These are phyloP conservation scores for Endotrypanum monterogeii DNA, from an alignment of 208 protist genomes.

Conservation along the genomic window DNA sequence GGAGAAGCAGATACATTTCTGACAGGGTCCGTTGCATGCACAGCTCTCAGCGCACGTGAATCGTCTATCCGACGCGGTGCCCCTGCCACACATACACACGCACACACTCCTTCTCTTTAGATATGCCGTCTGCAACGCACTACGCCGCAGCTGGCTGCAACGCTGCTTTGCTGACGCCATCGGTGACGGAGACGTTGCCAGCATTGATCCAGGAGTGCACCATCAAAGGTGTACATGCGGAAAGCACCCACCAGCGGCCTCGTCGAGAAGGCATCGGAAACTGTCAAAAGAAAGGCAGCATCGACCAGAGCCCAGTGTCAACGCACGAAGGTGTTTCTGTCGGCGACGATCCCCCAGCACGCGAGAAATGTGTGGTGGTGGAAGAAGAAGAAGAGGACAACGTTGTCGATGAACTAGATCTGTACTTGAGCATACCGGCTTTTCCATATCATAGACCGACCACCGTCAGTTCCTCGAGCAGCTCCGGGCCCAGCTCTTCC, in stretches of 20 bases:
- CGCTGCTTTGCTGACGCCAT: not conserved
- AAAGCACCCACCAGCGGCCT: not conserved
- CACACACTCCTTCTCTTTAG: not conserved
- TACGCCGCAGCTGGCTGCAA: not conserved
- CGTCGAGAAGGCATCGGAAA: not conserved
- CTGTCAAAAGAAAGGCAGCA: not conserved
- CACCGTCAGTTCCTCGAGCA: not conserved
- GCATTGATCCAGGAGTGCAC: not conserved
- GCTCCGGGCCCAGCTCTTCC: not conserved
- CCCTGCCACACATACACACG: not conserved
- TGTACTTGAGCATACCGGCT: conserved; percentile 5
- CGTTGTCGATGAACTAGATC: conserved; percentile 14
- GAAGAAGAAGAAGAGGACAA: conserved; percentile 1
- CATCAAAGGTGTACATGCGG: not conserved
- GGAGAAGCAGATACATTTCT: too few relatives aligned
- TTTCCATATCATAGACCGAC: conserved; percentile 4
- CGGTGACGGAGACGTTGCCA: not conserved
- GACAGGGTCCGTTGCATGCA: too few relatives aligned
- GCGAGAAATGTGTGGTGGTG: not conserved
- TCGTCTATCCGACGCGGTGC: too few relatives aligned
- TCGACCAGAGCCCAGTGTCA: not conserved
- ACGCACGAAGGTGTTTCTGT: too few relatives aligned
- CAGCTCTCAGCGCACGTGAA: too few relatives aligned
- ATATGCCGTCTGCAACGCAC: not conserved
- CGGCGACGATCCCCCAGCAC: not conserved